Conservation (phyloP, 192 early-diverging fungal species). For the Backusella mclennaniae region DNA sequence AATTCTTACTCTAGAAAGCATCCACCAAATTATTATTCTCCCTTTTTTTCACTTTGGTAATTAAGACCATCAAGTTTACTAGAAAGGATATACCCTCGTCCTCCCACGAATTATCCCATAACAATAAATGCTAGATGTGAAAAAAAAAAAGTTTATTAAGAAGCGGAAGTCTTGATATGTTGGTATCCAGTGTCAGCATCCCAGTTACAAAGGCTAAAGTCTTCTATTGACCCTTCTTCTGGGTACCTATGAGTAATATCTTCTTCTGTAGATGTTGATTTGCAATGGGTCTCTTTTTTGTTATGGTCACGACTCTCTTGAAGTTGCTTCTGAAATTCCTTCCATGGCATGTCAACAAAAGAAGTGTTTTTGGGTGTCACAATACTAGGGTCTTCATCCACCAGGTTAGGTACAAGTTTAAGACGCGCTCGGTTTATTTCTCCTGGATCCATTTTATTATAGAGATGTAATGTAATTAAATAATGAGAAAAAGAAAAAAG, state of each 20-base stretch:
- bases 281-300: not conserved
- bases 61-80: not conserved
- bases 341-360: conserved; percentile 18
- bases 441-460: conserved; percentile 14
- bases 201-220: conserved; percentile 8
- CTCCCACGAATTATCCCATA: not conserved
- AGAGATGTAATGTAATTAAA: not conserved
- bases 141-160: not conserved
- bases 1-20: too few species aligned
- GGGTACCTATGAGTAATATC: not conserved
- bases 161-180: not conserved
- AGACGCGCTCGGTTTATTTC: not conserved
- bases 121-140: not conserved
- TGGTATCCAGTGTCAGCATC: conserved; percentile 10
- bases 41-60: not conserved
- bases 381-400: conserved; percentile 21
- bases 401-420: conserved; percentile 18
- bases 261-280: not conserved
- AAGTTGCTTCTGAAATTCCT: not conserved
- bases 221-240: conserved; percentile 2
- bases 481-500: not conserved
- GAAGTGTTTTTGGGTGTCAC: conserved; percentile 21
- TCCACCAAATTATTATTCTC: not conserved
- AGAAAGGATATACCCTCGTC: not conserved
- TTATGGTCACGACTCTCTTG: not conserved